These are phyloP conservation scores for Stagonosporopsis chrysanthemi DNA, from an alignment of 2,329 filamentous ascomycete genomes.

Conservation along the genomic window DNA sequence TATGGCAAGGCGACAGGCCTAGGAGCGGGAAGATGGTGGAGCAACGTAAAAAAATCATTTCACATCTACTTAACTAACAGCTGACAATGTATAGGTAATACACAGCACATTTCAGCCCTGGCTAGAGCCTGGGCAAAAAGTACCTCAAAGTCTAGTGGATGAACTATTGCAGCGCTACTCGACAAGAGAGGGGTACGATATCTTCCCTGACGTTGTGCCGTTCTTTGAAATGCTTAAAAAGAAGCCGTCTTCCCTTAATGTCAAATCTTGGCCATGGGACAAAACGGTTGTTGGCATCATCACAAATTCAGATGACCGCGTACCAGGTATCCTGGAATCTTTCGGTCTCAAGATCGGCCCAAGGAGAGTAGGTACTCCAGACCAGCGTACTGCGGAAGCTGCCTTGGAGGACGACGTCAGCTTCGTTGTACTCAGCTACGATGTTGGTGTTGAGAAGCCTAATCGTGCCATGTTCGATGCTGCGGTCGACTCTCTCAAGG, in stretches of 20 bases:
- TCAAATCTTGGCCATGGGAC: constrained; percentile 46
- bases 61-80: not conserved
- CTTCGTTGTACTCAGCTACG: constrained; percentile 69
- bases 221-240: constrained; percentile 55
- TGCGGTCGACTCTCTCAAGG: constrained; percentile 56
- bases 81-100: constrained; percentile 56
- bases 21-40: constrained; percentile 66
- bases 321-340: constrained; percentile 61
- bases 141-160: constrained; percentile 58
- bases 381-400: constrained; percentile 32
- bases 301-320: constrained; percentile 70
- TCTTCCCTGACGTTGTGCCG: constrained; percentile 57
- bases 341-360: constrained; percentile 59
- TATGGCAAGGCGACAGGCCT: constrained; percentile 64
- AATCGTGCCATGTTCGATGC: constrained; percentile 63
- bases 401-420: constrained; percentile 54
- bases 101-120: constrained; percentile 53
- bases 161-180: constrained; percentile 63
- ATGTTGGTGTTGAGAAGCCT: constrained; percentile 68
- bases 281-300: constrained; percentile 63
- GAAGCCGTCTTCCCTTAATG: constrained; percentile 1
- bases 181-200: constrained; percentile 60
- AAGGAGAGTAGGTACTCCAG: constrained; percentile 23
- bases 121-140: constrained; percentile 34
- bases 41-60: constrained; percentile 56